phyloP scores from a whole-genome alignment of 192 early-diverging fungal species.

The Coemansia reversa region DNA sequence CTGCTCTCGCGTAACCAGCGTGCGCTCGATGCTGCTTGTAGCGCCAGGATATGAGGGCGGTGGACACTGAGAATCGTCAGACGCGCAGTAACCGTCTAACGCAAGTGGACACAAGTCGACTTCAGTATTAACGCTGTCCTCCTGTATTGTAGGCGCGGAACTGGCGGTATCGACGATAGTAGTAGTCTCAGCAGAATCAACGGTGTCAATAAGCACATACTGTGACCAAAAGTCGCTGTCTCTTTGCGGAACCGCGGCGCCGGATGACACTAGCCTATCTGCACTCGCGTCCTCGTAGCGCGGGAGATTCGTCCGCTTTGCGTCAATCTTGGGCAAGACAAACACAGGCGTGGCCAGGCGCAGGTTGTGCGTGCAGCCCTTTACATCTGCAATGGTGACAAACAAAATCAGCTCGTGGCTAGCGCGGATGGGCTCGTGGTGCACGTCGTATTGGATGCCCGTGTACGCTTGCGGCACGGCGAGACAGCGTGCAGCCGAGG shows the following conservation, averaged over 20 bases:
- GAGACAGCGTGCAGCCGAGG: constrained; percentile 24
- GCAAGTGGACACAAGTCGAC: constrained; percentile 31
- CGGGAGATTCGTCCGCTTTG: constrained; percentile 29
- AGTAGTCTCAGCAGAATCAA: not conserved
- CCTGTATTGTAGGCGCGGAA: not conserved
- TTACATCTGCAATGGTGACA: constrained; percentile 26
- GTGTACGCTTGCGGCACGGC: constrained; percentile 41
- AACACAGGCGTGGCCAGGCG: constrained; percentile 46
- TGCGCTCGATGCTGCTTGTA: constrained; percentile 25
- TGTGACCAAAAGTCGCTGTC: constrained; percentile 43
- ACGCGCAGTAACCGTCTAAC: constrained; percentile 22
- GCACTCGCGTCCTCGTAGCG: constrained; percentile 38
- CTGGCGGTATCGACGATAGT: not conserved
- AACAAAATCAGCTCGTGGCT: constrained; percentile 41
- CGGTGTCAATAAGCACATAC: constrained; percentile 43
- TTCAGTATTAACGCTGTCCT: not conserved
- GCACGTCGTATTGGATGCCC: constrained; percentile 50
- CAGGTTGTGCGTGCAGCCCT: constrained; percentile 29
- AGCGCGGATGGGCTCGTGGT: constrained; percentile 34
- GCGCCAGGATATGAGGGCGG: constrained; percentile 43
- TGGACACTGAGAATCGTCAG: constrained; percentile 21
- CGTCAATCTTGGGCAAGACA: constrained; percentile 30
- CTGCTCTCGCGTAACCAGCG: constrained; percentile 11
- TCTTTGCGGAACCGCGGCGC: constrained; percentile 12
- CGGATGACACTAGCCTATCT: constrained; percentile 36